These are phyloP conservation scores for Neofusicoccum sp. DNA, from an alignment of 2,329 filamentous ascomycete species.

Conservation along the genomic window DNA sequence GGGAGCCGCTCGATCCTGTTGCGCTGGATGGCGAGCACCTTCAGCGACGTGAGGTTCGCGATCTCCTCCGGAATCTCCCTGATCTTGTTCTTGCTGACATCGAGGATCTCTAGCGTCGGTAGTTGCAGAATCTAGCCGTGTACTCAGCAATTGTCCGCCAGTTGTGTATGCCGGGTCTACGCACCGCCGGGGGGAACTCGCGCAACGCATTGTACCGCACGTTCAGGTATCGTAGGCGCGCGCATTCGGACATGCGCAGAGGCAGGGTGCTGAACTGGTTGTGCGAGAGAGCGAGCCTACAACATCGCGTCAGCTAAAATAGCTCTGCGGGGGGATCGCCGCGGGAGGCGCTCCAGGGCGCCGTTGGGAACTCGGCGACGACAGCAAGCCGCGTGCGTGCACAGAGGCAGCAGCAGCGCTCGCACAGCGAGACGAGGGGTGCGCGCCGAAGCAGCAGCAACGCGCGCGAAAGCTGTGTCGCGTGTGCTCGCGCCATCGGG, in stretches of 20 bases:
- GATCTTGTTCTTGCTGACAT: slow-evolving; percentile 86
- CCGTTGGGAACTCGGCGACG: background rate
- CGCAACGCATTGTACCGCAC: slow-evolving; percentile 72
- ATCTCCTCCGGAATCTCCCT: slow-evolving; percentile 75
- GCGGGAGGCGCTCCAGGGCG: background rate
- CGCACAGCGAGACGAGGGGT: background rate
- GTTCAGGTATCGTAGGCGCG: slow-evolving; percentile 75
- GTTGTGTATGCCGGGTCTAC: slow-evolving; percentile 29
- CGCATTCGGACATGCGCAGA: slow-evolving; percentile 70
- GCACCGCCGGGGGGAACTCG: slow-evolving; percentile 64
- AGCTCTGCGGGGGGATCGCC: background rate
- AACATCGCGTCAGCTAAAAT: slow-evolving; percentile 21
- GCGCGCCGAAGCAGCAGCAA: background rate
- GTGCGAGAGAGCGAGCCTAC: slow-evolving; percentile 76
- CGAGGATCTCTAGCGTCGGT: slow-evolving; percentile 84
- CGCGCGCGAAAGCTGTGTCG: background rate
- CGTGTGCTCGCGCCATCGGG: background rate
- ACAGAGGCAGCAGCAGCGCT: background rate
- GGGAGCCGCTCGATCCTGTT: slow-evolving; percentile 86
- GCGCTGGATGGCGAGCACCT: slow-evolving; percentile 82
- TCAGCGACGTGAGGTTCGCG: slow-evolving; percentile 75
- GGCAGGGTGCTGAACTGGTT: slow-evolving; percentile 72
- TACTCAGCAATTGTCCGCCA: slow-evolving; percentile 25
- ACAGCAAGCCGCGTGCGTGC: background rate
- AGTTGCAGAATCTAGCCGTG: slow-evolving; percentile 73